Percentiles rank a stretch among this genome's conserved stretches.
Evolutionary conservation across 208 protist species (phyloP).

Genomic region (Leishmania gerbilli): DNA sequence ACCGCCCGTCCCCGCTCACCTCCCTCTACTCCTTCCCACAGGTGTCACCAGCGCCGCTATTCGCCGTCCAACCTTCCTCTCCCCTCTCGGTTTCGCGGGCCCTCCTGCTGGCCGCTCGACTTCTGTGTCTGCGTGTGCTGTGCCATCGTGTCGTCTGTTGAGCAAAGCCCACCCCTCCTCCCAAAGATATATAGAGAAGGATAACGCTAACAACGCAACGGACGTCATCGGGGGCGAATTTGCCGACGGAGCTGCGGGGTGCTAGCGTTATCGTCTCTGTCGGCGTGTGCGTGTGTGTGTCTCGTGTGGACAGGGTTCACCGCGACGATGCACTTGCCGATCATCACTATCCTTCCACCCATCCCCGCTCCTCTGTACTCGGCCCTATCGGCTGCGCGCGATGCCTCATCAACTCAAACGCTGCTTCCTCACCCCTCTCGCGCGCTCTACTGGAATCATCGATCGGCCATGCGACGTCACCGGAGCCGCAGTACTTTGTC

Average conservation of each 20-base stretch:
- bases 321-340: background rate
- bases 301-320: background rate
- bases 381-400: background rate
- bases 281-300: background rate
- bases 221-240: background rate
- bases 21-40: background rate
- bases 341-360: background rate
- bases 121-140: background rate
- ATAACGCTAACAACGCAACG: background rate
- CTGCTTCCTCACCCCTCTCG: background rate
- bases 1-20: background rate
- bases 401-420: background rate
- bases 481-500: no score
- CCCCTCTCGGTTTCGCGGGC: background rate
- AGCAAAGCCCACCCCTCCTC: background rate
- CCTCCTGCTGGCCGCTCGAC: background rate
- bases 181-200: background rate
- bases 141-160: background rate
- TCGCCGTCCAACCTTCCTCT: background rate
- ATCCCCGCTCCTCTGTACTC: background rate
- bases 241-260: background rate
- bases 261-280: background rate
- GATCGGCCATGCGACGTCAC: background rate
- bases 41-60: background rate
- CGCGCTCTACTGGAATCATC: background rate